Evolutionary conservation across 345 rosid species (phyloP), one percentile per base, ranked within the genome.

Genomic region (Stellera chamaejasme): DNA sequence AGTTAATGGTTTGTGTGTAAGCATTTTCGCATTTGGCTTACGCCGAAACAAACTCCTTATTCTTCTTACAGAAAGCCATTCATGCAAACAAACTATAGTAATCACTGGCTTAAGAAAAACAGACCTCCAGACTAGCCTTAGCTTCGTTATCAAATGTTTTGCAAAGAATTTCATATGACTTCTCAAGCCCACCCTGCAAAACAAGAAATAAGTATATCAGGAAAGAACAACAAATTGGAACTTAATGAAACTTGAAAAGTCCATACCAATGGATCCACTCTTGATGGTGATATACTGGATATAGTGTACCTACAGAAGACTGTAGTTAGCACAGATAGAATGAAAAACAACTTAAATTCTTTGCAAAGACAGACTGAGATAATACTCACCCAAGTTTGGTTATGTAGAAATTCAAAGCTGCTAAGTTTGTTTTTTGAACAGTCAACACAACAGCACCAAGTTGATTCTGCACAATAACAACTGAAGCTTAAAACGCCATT

Each of bases 81-180:
- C 1, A 32, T 32, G 5, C 5, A 32, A 8, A 32, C 39, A 32
- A 4, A 32, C 9, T 32, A 32, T 3, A 32, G 10, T 6, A 19
- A 32, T 8, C 9, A 32, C 5, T 32, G 39, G 39, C 28, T 43
- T 14, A 32, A 69, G 53, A 43, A 48, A 44, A 47, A 13, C 52
- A 36, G 75, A 83, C 95, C 92, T 88, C 88, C 72, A 88, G 65
- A 12, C 49, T 63, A 52, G 75, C 69, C 73, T 82, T 79, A 58
- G 87, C 87, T 69, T 87, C 86, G 12, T 62, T 59, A 69, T 79
- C 84, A 74, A 89, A 80, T 43, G 81, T 78, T 77, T 81, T 89
- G 89, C 97, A 93, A 49, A 89, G 96, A 78, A 93, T 89, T 69
- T 87, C 96, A 64, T 89, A 89, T 55, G 69, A 86, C 32, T 55